Evolutionary conservation across 345 rosid species (phyloP), one percentile per base, ranked within the genome.

Genomic region (Capsella bursapastoris): DNA sequence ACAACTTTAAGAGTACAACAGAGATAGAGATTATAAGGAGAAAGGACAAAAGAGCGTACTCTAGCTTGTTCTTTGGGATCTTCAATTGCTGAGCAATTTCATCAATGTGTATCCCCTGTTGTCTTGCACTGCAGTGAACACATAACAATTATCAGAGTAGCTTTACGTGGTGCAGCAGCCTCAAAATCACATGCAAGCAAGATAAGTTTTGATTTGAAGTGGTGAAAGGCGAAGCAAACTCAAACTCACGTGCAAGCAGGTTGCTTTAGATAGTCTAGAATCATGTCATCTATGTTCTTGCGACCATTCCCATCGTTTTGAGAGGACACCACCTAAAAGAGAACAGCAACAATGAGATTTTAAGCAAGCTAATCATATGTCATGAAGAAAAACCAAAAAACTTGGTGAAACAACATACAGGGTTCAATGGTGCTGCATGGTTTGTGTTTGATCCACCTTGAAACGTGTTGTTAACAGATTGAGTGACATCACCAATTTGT

Each of bases 101-200:
- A 79, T 89, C 86, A 31, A 90, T 40, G 76, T 91, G 99, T 47
- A 91, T 76, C 8, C 97, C 97, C 74, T 86, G 89, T 76, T 93
- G 92, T 66, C 81, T 83, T 18, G 79, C 89, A 55, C 98, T 93
- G 86, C 74, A 81, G 65, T 65, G 58, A 78, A 37, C 22, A 47
- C 34, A 57, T 12, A 45, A 61, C 62, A 37, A 43, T 44, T 43
- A 48, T 35, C 12, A 41, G 22, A 16, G 18, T 16, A 16, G 18
- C 18, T 16, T 16, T 16, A 16, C 18, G 18, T 16, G 18, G 18
- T 16, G 18, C 18, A 16, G 22, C 22, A 18, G 22, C 1, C 22
- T 18, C 35, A 53, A 12, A n/a, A 1, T 45, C 34, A 27, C 35
- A 27, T 2, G n/a, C 15, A 41, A 29, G 15, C 14, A 27, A 47